Evolutionary conservation across 2,329 filamentous ascomycete genomes (phyloP).

Genomic region (Botryotinia narcissicola): DNA sequence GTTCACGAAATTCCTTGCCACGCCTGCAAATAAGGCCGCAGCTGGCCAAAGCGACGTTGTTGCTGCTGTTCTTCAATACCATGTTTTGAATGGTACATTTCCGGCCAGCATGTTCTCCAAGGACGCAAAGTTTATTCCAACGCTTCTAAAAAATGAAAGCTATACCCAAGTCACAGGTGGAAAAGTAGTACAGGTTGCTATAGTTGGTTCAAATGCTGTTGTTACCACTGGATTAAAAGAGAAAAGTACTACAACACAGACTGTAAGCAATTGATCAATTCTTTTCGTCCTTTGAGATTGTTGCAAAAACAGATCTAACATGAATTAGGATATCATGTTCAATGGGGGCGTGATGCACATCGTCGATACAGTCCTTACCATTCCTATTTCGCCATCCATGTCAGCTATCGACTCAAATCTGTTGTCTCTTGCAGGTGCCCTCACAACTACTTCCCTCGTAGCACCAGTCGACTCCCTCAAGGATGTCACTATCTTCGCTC

Average conservation of each 20-base stretch:
- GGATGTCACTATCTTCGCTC: slow-evolving; percentile 52
- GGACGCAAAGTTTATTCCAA: slow-evolving; percentile 44
- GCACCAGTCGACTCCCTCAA: slow-evolving; percentile 40
- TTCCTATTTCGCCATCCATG: slow-evolving; percentile 43
- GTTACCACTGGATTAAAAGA: slow-evolving; percentile 19
- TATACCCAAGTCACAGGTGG: slow-evolving; percentile 52
- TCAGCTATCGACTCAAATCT: slow-evolving; percentile 42
- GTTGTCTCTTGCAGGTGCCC: slow-evolving; percentile 41
- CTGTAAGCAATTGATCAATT: slow-evolving; percentile 41
- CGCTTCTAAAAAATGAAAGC: slow-evolving; percentile 43
- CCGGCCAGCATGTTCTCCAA: slow-evolving; percentile 36
- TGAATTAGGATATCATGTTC: slow-evolving; percentile 46
- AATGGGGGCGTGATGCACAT: slow-evolving; percentile 51
- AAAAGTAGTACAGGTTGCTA: slow-evolving; percentile 43
- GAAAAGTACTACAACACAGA: slow-evolving; percentile 41
- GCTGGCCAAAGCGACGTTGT: slow-evolving; percentile 40
- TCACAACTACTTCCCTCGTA: slow-evolving; percentile 38
- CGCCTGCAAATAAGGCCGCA: slow-evolving; percentile 34
- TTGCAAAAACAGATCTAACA: slow-evolving; percentile 41
- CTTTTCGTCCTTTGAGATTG: slow-evolving; percentile 37
- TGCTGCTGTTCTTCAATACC: slow-evolving; percentile 41
- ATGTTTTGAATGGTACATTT: slow-evolving; percentile 38
- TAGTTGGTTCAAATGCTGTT: slow-evolving; percentile 12
- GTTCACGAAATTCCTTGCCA: slow-evolving; percentile 41
- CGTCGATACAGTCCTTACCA: slow-evolving; percentile 51